Conservation (phyloP, 2,329 filamentous ascomycete species). For the Ramularia endophylla region DNA sequence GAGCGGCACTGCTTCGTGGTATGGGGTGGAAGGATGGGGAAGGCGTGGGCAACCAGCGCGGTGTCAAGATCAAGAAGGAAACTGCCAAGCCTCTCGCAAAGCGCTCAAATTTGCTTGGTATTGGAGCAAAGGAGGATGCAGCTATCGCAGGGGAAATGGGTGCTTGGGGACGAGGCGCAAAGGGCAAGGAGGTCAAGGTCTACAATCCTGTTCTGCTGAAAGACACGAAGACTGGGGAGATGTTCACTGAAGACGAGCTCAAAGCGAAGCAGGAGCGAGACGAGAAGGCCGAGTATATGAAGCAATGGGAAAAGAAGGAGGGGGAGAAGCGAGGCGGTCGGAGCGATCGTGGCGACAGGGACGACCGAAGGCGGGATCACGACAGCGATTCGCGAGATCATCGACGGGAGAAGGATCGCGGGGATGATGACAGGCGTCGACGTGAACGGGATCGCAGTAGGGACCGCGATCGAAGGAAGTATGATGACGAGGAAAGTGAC, state of each 20-base stretch:
- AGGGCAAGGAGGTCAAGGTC: slow-evolving; percentile 50
- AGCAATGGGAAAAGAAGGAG: slow-evolving; percentile 36
- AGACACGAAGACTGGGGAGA: slow-evolving; percentile 58
- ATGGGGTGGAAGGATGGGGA: slow-evolving; percentile 88
- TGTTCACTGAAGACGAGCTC: slow-evolving; percentile 57
- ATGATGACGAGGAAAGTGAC: slow-evolving; percentile 19
- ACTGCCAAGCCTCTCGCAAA: slow-evolving; percentile 57
- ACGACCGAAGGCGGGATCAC: slow-evolving; percentile 7
- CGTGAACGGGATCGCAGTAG: slow-evolving; percentile 14
- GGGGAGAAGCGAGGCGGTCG: slow-evolving; percentile 25
- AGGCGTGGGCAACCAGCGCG: slow-evolving; percentile 49
- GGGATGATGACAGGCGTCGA: slow-evolving; percentile 5
- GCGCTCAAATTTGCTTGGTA: slow-evolving; percentile 74
- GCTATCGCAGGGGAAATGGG: slow-evolving; percentile 64
- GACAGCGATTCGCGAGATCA: slow-evolving; percentile 12
- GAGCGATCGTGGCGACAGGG: slow-evolving; percentile 4
- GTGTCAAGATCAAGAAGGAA: slow-evolving; percentile 40
- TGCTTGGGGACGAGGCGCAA: slow-evolving; percentile 65
- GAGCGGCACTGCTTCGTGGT: slow-evolving; percentile 78
- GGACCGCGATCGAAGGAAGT: slow-evolving; percentile 15
- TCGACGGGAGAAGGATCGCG: slow-evolving; percentile 13
- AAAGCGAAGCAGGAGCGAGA: slow-evolving; percentile 39
- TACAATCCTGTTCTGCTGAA: slow-evolving; percentile 58
- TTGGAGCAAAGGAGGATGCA: slow-evolving; percentile 76
- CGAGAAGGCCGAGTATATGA: slow-evolving; percentile 43